phyloP scores from a whole-genome alignment of 805 yeast genomes.

The Ogataea parapolymorpha region DNA sequence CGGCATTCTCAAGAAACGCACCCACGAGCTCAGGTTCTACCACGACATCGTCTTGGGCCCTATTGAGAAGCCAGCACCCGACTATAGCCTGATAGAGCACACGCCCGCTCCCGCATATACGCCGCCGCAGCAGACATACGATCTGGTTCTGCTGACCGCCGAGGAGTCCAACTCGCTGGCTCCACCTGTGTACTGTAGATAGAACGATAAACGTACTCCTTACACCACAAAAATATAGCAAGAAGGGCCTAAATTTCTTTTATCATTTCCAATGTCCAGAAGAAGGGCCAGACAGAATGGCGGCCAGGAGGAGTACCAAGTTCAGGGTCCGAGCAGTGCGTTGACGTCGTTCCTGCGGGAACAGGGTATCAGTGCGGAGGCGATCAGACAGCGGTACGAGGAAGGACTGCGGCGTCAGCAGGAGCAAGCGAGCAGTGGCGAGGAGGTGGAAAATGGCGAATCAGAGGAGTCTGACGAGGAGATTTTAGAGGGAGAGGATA shows the following conservation, averaged over 20 bases:
- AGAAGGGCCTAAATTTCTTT: background rate
- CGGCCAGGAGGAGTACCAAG: slow-evolving; percentile 18
- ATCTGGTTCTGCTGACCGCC: slow-evolving; percentile 11
- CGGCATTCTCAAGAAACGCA: slow-evolving; percentile 2
- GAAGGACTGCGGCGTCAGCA: slow-evolving; percentile 33
- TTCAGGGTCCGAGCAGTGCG: slow-evolving; percentile 75
- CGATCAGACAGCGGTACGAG: slow-evolving; percentile 50
- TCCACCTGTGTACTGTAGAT: slow-evolving; percentile 6
- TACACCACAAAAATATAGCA: slow-evolving; percentile 1
- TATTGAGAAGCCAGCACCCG: slow-evolving; percentile 14
- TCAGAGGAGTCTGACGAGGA: slow-evolving; percentile 26
- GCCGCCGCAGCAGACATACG: slow-evolving; percentile 11
- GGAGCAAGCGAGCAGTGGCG: slow-evolving; percentile 26
- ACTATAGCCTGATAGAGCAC: slow-evolving; percentile 11
- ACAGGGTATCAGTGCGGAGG: slow-evolving; percentile 85
- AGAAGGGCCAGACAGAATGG: slow-evolving; percentile 20
- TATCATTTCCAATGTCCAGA: slow-evolving; percentile 20
- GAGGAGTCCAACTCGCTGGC: slow-evolving; percentile 1
- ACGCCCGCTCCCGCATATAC: slow-evolving; percentile 19
- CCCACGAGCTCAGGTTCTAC: slow-evolving; percentile 7
- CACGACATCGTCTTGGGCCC: slow-evolving; percentile 14
- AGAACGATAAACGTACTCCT: slow-evolving; percentile 1
- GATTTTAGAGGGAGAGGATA: slow-evolving; percentile 36
- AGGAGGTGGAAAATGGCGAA: slow-evolving; percentile 23
- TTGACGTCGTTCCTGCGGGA: slow-evolving; percentile 82